Evolutionary conservation across 495 filamentous ascomycete genomes (phyloP).

Genomic region (Penicillium samsonianum): DNA sequence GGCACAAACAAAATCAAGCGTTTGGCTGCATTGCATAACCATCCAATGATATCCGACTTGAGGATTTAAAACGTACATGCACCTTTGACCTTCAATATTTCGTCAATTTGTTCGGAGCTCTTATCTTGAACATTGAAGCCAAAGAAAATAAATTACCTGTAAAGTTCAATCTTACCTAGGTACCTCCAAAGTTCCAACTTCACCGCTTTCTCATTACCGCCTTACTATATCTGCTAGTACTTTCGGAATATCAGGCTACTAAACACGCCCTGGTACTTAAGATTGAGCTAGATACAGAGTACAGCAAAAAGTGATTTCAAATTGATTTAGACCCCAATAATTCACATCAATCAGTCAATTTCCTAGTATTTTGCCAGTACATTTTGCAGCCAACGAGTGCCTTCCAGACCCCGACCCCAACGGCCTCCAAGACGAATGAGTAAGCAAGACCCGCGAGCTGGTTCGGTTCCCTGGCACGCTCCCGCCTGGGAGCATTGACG

Average conservation of each 20-base stretch:
- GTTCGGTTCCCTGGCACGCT: constrained; percentile 13
- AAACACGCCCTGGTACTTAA: background rate
- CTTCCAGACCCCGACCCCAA: too few relatives aligned
- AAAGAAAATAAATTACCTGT: constrained; percentile 3
- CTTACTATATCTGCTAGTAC: background rate
- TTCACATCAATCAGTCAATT: background rate
- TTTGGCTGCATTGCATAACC: background rate
- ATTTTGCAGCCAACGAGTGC: background rate
- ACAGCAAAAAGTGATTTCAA: background rate
- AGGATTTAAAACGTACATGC: background rate
- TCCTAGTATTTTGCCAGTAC: background rate
- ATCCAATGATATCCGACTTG: background rate
- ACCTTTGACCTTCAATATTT: background rate
- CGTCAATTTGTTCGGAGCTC: too few relatives aligned
- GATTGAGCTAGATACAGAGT: background rate
- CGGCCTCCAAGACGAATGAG: constrained; percentile 19
- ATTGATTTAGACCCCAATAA: background rate
- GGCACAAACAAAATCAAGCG: constrained; percentile 1
- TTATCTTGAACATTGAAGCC: background rate
- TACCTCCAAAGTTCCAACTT: background rate
- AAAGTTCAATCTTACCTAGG: background rate
- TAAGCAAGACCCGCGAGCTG: constrained; percentile 22
- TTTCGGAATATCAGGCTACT: background rate
- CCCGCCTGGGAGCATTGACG: constrained; percentile 13
- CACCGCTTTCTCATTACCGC: constrained; percentile 5